Conservation (phyloP, 2,329 filamentous ascomycete species). For the Xylariaceae sp. region DNA sequence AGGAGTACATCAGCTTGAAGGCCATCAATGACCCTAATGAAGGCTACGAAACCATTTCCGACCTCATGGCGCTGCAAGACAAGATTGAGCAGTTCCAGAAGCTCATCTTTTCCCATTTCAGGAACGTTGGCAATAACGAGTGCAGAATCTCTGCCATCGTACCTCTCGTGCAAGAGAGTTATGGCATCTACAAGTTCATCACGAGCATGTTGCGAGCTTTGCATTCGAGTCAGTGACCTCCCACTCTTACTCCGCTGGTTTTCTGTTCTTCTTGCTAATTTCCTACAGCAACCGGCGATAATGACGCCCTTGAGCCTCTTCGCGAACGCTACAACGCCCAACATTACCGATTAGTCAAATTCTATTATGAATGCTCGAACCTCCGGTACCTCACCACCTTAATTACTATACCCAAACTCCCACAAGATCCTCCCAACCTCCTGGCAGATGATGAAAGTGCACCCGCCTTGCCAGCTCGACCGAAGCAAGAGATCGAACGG, state of each 20-base stretch:
- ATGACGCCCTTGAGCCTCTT: constrained; percentile 86
- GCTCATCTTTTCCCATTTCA: constrained; percentile 95
- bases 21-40: constrained; percentile 98
- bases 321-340: constrained; percentile 89
- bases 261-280: constrained; percentile 20
- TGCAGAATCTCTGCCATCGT: constrained; percentile 93
- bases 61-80: constrained; percentile 94
- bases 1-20: constrained; percentile 97
- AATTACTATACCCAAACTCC: constrained; percentile 93
- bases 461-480: constrained; percentile 78
- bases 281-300: constrained; percentile 75
- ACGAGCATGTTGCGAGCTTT: constrained; percentile 99
- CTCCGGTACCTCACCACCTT: constrained; percentile 93
- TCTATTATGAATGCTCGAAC: constrained; percentile 99
- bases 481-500: constrained; percentile 69
- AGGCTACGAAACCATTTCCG: constrained; percentile 93
- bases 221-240: constrained; percentile 74
- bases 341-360: constrained; percentile 93
- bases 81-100: constrained; percentile 99
- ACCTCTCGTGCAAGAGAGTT: constrained; percentile 93
- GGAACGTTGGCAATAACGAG: constrained; percentile 88
- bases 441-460: constrained; percentile 80
- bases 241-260: not conserved
- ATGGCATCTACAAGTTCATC: constrained; percentile 99
- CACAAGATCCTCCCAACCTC: constrained; percentile 88